phyloP scores from a whole-genome alignment of 495 filamentous ascomycete species.

The Aspergillus taichungensis region DNA sequence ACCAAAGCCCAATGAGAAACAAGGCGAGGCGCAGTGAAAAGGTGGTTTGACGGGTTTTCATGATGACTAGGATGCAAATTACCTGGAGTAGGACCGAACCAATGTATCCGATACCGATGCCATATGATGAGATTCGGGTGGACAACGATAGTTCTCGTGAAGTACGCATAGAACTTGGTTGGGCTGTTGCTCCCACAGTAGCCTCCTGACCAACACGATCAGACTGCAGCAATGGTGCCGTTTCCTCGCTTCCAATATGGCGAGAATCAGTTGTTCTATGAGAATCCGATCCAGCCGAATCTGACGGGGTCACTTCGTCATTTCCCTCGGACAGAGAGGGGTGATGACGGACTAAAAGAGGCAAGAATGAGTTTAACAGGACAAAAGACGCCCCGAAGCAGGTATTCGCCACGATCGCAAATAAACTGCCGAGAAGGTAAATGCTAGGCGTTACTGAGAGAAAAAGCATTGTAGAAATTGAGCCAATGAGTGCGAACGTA shows the following conservation, averaged over 20 bases:
- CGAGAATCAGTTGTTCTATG: background rate
- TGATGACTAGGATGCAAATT: constrained; percentile 62
- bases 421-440: constrained; percentile 70
- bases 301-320: background rate
- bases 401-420: constrained; percentile 85
- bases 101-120: constrained; percentile 84
- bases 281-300: background rate
- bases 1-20: constrained; percentile 87
- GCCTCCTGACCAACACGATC: background rate
- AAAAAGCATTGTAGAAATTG: constrained; percentile 80
- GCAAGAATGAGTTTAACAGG: constrained; percentile 74
- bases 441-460: constrained; percentile 62
- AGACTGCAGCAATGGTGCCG: constrained; percentile 21
- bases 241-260: constrained; percentile 19
- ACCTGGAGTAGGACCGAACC: constrained; percentile 74
- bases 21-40: constrained; percentile 75
- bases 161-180: constrained; percentile 11
- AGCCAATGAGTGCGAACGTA: constrained; percentile 71
- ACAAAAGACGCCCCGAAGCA: constrained; percentile 85
- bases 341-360: constrained; percentile 71
- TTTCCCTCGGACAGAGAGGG: constrained; percentile 33
- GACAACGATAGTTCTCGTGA: constrained; percentile 67
- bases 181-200: constrained; percentile 1
- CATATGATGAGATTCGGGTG: constrained; percentile 77
- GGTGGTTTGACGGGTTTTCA: constrained; percentile 60